phyloP scores from a whole-genome alignment of 129 eudicot species.

The Saussurea involucrata region DNA sequence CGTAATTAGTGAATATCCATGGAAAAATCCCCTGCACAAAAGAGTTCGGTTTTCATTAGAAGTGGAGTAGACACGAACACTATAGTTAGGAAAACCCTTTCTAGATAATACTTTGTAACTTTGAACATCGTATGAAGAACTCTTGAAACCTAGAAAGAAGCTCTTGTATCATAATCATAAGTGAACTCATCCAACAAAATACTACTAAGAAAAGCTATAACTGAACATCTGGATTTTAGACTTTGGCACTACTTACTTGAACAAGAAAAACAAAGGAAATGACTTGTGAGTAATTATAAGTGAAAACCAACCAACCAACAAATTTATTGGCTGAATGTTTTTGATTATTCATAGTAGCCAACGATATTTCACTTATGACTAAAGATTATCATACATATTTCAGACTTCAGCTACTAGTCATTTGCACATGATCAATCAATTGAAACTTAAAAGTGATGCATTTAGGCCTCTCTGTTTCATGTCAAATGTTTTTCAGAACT shows the following conservation, averaged over 20 bases:
- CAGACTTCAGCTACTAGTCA: not conserved
- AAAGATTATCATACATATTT: not conserved
- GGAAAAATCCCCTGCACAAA: conserved; percentile 88
- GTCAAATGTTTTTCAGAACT: not conserved
- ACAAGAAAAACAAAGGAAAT: not conserved
- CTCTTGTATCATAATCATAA: no score
- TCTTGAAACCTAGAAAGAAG: not conserved
- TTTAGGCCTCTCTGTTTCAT: not conserved
- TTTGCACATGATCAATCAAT: not conserved
- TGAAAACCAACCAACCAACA: not conserved
- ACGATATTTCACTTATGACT: not conserved
- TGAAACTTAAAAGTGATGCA: not conserved
- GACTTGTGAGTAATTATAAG: not conserved
- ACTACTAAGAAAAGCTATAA: no score
- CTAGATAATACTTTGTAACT: no score
- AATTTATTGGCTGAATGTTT: not conserved
- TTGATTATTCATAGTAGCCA: not conserved
- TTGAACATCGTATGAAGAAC: not conserved
- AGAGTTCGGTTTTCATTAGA: conserved; percentile 1
- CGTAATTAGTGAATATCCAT: conserved; percentile 87
- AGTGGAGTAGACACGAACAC: not conserved
- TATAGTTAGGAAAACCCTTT: not conserved
- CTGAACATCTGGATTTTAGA: not conserved
- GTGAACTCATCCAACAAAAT: not conserved
- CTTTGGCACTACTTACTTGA: not conserved